Conservation (phyloP, 2,329 filamentous ascomycete species). For the Xylariomycetidae sp. region DNA sequence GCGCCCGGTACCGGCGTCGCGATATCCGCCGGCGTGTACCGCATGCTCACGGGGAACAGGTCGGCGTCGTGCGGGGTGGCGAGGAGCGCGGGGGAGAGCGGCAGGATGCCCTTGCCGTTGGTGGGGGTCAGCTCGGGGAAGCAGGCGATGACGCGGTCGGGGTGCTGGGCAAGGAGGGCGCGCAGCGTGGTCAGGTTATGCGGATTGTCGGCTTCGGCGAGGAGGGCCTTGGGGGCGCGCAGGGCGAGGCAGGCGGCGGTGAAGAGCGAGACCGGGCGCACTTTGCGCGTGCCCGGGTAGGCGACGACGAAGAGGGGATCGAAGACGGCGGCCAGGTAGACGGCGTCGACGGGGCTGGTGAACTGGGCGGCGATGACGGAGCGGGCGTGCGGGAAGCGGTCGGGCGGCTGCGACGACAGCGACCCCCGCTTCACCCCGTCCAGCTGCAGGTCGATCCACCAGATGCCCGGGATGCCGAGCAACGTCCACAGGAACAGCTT, state of each 20-base stretch:
- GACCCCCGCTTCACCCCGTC: conserved; percentile 93
- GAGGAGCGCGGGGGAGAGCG: conserved; percentile 72
- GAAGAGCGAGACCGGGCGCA: conserved; percentile 71
- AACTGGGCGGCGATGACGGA: conserved; percentile 86
- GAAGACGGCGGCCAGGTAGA: conserved; percentile 94
- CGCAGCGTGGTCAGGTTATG: conserved; percentile 51
- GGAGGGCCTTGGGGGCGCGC: conserved; percentile 39
- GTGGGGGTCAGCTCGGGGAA: conserved; percentile 95
- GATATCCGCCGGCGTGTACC: conserved; percentile 83
- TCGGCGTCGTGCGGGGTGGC: conserved; percentile 59
- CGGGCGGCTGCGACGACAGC: conserved; percentile 64
- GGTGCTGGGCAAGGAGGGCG: conserved; percentile 60
- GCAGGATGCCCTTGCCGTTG: conserved; percentile 85
- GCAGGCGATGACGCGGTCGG: conserved; percentile 70
- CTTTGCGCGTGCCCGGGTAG: conserved; percentile 66
- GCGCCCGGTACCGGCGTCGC: conserved; percentile 80
- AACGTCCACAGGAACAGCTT: conserved; percentile 86
- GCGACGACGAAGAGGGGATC: conserved; percentile 89
- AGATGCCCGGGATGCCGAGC: conserved; percentile 83
- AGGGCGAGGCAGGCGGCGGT: conserved; percentile 71
- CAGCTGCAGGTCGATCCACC: conserved; percentile 98
- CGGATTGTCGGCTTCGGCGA: conserved; percentile 34
- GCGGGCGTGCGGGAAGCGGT: conserved; percentile 70
- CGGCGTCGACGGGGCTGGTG: conserved; percentile 84
- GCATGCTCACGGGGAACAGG: conserved; percentile 85